Evolutionary conservation across 345 rosid genomes (phyloP).

Genomic region (Stellera chamaejasme): DNA sequence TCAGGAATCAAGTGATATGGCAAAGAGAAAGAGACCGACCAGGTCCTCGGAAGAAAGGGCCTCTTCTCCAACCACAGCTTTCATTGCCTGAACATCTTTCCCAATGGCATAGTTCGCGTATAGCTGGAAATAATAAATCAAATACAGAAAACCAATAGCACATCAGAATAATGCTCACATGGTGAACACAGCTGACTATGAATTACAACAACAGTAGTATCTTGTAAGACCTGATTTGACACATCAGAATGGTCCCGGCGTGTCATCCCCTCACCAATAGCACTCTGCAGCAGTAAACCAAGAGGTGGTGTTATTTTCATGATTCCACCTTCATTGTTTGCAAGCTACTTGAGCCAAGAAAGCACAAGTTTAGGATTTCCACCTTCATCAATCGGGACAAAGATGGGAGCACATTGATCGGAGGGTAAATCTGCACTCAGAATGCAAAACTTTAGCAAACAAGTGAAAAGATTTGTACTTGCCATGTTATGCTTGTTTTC

Average conservation of each 20-base stretch:
- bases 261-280: conserved; percentile 98
- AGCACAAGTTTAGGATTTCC: background rate
- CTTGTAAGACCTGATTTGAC: conserved; percentile 68
- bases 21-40: conserved; percentile 34
- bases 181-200: background rate
- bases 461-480: background rate
- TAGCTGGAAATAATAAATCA: conserved; percentile 34
- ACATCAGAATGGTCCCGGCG: conserved; percentile 89
- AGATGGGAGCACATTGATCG: conserved; percentile 97
- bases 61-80: conserved; percentile 99
- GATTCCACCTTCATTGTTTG: background rate
- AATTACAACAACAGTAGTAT: background rate
- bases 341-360: background rate
- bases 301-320: background rate
- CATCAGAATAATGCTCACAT: background rate
- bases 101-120: conserved; percentile 97
- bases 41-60: conserved; percentile 96
- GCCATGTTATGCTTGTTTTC: no score
- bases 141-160: no score
- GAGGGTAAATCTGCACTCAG: conserved; percentile 81
- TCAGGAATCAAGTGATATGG: conserved; percentile 1
- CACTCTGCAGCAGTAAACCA: conserved; percentile 50
- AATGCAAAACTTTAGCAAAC: background rate
- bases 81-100: conserved; percentile 98
- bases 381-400: conserved; percentile 99